Conservation (phyloP, 2,329 filamentous ascomycete genomes). For the Colletotrichum graminicola region DNA sequence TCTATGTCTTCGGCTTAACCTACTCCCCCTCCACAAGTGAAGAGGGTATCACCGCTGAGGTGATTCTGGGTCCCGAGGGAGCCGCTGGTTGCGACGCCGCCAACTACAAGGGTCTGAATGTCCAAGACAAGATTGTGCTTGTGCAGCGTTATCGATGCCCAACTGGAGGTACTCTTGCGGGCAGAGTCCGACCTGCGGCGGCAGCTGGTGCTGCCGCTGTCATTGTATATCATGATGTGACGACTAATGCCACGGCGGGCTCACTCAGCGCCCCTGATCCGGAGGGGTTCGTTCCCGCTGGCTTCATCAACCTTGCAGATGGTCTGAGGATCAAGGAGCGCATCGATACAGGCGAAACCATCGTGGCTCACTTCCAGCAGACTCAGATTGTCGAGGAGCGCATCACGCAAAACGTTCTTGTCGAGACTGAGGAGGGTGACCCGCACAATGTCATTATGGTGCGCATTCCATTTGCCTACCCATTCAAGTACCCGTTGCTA, state of each 20-base stretch:
- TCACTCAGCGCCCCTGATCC: conserved; percentile 47
- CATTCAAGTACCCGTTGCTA: background rate
- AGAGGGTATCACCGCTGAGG: conserved; percentile 54
- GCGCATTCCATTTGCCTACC: background rate
- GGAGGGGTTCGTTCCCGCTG: conserved; percentile 48
- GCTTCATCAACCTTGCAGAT: conserved; percentile 53
- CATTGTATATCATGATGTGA: conserved; percentile 50
- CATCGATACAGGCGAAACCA: conserved; percentile 54
- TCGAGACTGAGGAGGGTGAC: conserved; percentile 60
- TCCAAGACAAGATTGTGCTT: conserved; percentile 50
- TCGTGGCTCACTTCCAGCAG: conserved; percentile 53
- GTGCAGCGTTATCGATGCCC: conserved; percentile 51
- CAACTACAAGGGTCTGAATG: conserved; percentile 47
- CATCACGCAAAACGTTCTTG: conserved; percentile 59
- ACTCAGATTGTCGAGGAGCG: conserved; percentile 54
- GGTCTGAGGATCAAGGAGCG: conserved; percentile 55
- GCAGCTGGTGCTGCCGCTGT: conserved; percentile 49
- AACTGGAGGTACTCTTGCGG: conserved; percentile 50
- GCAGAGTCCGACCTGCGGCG: conserved; percentile 48
- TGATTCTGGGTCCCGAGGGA: conserved; percentile 48
- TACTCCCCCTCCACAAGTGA: conserved; percentile 61
- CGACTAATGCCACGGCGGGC: conserved; percentile 50
- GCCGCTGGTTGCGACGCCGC: conserved; percentile 45
- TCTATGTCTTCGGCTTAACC: conserved; percentile 53
- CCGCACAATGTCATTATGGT: conserved; percentile 56